Evolutionary conservation across 495 filamentous ascomycete species (phyloP).

Genomic region (Xylaria palmicola): DNA sequence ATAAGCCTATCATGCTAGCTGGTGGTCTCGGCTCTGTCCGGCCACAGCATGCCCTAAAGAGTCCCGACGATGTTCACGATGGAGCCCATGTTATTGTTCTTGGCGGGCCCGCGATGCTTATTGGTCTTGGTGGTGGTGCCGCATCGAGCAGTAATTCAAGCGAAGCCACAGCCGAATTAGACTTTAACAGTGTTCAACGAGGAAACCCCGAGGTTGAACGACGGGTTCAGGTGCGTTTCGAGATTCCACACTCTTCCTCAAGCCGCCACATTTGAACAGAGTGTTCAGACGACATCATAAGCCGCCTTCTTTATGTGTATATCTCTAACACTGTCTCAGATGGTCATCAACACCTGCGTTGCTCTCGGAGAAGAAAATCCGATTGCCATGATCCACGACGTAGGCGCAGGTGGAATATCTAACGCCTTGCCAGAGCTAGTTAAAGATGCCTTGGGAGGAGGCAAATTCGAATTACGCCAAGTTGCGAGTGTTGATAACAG

Average conservation of each 20-base stretch:
- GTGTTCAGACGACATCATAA: background rate
- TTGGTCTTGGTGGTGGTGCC: slow-evolving; percentile 92
- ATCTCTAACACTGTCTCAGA: slow-evolving; percentile 9
- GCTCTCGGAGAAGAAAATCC: slow-evolving; percentile 80
- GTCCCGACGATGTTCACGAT: slow-evolving; percentile 69
- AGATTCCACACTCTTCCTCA: background rate
- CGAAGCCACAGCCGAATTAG: slow-evolving; percentile 83
- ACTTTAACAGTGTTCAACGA: slow-evolving; percentile 94
- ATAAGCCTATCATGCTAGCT: slow-evolving; percentile 99
- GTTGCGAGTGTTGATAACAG: slow-evolving; percentile 84
- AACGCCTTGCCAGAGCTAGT: slow-evolving; percentile 93
- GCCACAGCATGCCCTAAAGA: slow-evolving; percentile 86
- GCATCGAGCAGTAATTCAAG: slow-evolving; percentile 87
- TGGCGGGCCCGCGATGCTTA: slow-evolving; percentile 95
- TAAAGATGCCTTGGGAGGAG: slow-evolving; percentile 85
- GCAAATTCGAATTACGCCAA: slow-evolving; percentile 86
- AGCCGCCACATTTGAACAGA: background rate
- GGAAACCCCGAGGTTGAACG: slow-evolving; percentile 94
- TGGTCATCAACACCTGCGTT: slow-evolving; percentile 88
- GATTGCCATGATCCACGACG: slow-evolving; percentile 95
- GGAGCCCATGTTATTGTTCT: slow-evolving; percentile 88
- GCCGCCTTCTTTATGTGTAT: background rate
- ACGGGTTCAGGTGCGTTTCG: slow-evolving; percentile 70
- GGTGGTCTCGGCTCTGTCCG: slow-evolving; percentile 96
- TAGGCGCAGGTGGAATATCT: slow-evolving; percentile 90